Evolutionary conservation across 2,329 filamentous ascomycete species (phyloP), one percentile per base, ranked within the genome.

Genomic region (Pseudocercospora pini-densiflorae): DNA sequence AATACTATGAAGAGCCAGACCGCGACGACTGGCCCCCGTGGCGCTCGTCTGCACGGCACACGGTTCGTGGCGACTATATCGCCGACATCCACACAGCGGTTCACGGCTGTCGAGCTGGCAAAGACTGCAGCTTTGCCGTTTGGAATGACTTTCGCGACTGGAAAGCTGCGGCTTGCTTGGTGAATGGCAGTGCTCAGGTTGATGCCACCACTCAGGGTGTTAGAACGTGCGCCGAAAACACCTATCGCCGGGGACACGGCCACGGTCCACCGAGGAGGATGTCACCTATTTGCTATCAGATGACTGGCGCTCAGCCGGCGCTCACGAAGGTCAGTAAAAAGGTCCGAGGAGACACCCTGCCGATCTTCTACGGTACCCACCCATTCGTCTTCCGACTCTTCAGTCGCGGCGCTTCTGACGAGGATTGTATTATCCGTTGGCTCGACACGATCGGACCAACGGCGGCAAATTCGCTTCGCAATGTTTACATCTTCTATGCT

Each of bases 311-410:
- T 19, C 59, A 62, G 29, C 59, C 59, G 16, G 10, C n/a, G 7
- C 10, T 62, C 14, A 62, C 59, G 3, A 27, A 19, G 33, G 59
- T 54, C 27, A 62, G 36, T 31, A 62, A 62, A 29, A 21, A 53
- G 12, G 51, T 62, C 14, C 59, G 47, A 16, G 12, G n/a, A 3
- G 59, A 62, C 43, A 54, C 59, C 9, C 36, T 62, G 14, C 45
- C 45, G 12, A 54, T 62, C n/a, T 62, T 33, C 43, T 53, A 62
- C n/a, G 59, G 59, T 27, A 47, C 21, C n/a, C 43, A 47, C 7
- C n/a, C 8, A n/a, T 47, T 47, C n/a, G 43, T 47, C 5, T 5
- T 47, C 5, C 43, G 43, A 1, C 16, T 47, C n/a, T 19, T 47
- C n/a, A 47, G 43, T 5, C 2, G 16, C n/a, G n/a, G 21, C 10